Conservation (phyloP, 2,329 filamentous ascomycete species). For the Aspergillus novoparasiticus region DNA sequence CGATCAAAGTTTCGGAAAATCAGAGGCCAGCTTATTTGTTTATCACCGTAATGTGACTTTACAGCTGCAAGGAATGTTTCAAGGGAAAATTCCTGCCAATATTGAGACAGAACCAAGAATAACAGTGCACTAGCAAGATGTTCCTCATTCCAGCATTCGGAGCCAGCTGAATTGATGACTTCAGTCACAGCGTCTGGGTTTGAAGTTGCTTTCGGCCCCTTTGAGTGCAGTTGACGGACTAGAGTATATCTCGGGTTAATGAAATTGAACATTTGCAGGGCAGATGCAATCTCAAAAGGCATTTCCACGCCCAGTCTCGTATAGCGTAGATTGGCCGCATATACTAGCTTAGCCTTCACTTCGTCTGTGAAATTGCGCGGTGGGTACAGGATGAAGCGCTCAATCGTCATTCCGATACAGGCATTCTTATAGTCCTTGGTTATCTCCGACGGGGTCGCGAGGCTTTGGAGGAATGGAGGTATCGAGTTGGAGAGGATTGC, state of each 20-base stretch:
- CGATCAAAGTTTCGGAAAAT: constrained; percentile 82
- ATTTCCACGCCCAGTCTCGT: constrained; percentile 56
- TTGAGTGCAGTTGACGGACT: constrained; percentile 68
- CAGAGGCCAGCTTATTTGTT: constrained; percentile 65
- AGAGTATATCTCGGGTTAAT: constrained; percentile 49
- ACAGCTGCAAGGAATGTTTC: constrained; percentile 67
- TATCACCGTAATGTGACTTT: constrained; percentile 56
- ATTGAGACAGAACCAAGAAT: constrained; percentile 66
- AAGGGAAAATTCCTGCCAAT: constrained; percentile 65
- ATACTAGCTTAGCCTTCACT: constrained; percentile 65
- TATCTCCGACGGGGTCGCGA: constrained; percentile 66
- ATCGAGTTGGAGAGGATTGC: constrained; percentile 84
- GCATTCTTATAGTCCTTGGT: constrained; percentile 67
- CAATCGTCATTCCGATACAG: constrained; percentile 78
- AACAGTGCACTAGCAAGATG: constrained; percentile 81
- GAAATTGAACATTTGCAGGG: constrained; percentile 49
- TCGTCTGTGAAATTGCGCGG: constrained; percentile 83
- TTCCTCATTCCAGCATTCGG: constrained; percentile 72
- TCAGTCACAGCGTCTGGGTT: constrained; percentile 72
- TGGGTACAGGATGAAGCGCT: constrained; percentile 83
- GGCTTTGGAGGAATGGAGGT: constrained; percentile 72
- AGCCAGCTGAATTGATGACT: constrained; percentile 57
- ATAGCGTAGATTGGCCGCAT: constrained; percentile 70
- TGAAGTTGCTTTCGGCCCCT: constrained; percentile 73
- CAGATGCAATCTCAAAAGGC: constrained; percentile 46